Evolutionary conservation across 768 basidiomycete species (phyloP), one percentile per base, ranked within the genome.

Genomic region (Tulasnella sp.): DNA sequence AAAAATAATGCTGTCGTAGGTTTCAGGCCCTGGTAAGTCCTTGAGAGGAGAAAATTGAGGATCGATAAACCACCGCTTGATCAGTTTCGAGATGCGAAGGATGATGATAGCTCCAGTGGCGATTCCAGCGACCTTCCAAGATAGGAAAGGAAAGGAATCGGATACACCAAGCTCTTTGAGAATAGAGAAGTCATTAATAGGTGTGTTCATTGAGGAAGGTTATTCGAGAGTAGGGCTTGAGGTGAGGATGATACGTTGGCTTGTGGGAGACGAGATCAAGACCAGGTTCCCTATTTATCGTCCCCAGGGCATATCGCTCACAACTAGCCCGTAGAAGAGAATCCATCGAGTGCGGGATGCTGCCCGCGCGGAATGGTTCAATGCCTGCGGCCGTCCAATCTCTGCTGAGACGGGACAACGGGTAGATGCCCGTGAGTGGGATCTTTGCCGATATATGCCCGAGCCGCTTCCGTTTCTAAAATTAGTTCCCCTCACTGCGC

Each of bases 1-100:
- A 73, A 82, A 89, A 16, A 91, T 16, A n/a, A 42, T 10, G 26
- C 77, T 77, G 20, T 77, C 70, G 23, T 40, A 32, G 3, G 16
- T 73, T 69, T 77, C 77, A 20, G 77, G 77, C 11, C 77, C 77
- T 20, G 69, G 77, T 26, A 77, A 29, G 13, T 77, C 77, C n/a
- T 70, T 70, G 5, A 77, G 39, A 6, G 69, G 67, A 37, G 77
- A 77, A 29, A 61, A 13, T 23, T 32, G 51, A 74, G 73, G 73
- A 26, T 74, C 51, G 35, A 76, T 37, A 20, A 61, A 18, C 46
- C 71, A 72, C 15, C 71, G 71, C 37, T 72, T 72, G 37, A 23
- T 15, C 7, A 72, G 15, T 26, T 72, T 72, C 32, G 37, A 37
- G 37, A 72, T 13, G n/a, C 39, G 71, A 16, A 72, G 37, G 37